These are phyloP conservation scores for Podosphaera xanthii DNA, from an alignment of 2,329 filamentous ascomycete species.

Conservation along the genomic window DNA sequence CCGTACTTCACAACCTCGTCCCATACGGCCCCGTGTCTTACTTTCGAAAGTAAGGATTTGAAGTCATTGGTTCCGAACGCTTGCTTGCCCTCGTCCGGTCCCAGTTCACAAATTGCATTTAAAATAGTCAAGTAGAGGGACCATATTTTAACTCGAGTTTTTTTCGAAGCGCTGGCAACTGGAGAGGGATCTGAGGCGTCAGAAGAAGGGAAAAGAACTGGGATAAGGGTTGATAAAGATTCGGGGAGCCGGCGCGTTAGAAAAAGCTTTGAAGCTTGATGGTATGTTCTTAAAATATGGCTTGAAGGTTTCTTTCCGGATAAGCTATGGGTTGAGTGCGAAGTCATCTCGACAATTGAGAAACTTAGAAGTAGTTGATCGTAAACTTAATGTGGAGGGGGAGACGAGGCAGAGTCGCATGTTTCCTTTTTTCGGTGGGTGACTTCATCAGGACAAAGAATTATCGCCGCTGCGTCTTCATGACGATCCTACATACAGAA, in stretches of 20 bases:
- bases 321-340: neutral
- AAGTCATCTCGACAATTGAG: neutral
- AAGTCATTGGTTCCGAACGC: constrained; percentile 71
- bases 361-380: neutral
- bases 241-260: constrained; percentile 83
- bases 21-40: constrained; percentile 82
- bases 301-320: constrained; percentile 26
- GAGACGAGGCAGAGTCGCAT: neutral
- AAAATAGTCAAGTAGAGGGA: constrained; percentile 86
- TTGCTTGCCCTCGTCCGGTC: constrained; percentile 71
- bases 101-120: constrained; percentile 75
- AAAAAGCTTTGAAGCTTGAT: constrained; percentile 82
- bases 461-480: too few relatives aligned
- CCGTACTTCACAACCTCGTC: constrained; percentile 73
- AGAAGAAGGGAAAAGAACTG: constrained; percentile 43
- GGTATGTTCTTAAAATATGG: constrained; percentile 76
- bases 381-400: neutral
- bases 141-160: constrained; percentile 86
- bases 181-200: constrained; percentile 28
- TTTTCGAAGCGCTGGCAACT: constrained; percentile 56
- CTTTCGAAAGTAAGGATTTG: constrained; percentile 59
- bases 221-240: constrained; percentile 62
- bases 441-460: neutral
- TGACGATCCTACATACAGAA: too few relatives aligned
- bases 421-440: neutral